Evolutionary conservation across 352 stramenopile genomes (phyloP), one percentile per base, ranked within the genome.

Genomic region (Phytophthora quininea): DNA sequence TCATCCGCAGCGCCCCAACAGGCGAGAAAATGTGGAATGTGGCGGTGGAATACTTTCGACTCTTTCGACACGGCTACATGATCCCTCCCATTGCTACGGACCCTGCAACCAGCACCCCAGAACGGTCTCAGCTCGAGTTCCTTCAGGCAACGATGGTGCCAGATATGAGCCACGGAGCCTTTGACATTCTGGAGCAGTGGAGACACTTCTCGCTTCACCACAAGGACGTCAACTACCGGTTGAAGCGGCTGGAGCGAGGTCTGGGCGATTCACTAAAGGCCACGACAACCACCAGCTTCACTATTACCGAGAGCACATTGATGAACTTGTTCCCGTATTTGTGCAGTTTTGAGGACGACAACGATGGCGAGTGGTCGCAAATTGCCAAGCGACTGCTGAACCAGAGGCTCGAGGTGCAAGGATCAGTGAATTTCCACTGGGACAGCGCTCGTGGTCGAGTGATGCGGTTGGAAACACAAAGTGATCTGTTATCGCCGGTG

Each of bases 401-500:
- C 50, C 42, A 67, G 37, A 48, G 63, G 4, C 1, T 71, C n/a
- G 29, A 35, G 9, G 3, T 67, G 40, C 30, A 33, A 4, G 57
- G 64, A 24, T 67, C 64, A 1, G 51, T 67, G 2, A 43, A 37
- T 10, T 71, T 71, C 10, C 42, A 62, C 64, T 71, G 57, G 64
- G 64, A 67, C 9, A 11, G 29, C 1, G 10, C 31, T 19, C 48
- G 9, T 6, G 42, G 51, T 24, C 58, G 51, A 1, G 64, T 71
- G 1, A 24, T 37, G 43, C 11, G 51, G 19, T 9, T 62, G 3
- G 57, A 71, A 19, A 54, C 64, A 0, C 62, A 54, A 24, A 14
- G 42, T 1, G 64, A 71, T 27, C 14, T 64, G 15, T 2, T 70
- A 27, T 51, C 54, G 15, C 47, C 55, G 3, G 51, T 64, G 49